Conservation (phyloP, 805 yeast genomes). For the Candida berthetii region DNA sequence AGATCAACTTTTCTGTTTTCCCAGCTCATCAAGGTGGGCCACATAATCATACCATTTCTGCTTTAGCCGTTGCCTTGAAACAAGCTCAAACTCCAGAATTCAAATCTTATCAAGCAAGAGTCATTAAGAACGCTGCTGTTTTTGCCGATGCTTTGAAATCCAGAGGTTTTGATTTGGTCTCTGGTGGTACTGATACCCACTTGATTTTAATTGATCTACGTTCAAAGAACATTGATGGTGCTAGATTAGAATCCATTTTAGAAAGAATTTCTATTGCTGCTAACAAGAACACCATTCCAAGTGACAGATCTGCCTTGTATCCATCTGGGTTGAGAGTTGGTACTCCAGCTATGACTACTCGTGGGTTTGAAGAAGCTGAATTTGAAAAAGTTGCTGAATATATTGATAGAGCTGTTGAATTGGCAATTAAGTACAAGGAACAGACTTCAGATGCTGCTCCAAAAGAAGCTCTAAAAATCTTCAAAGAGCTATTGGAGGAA, state of each 20-base stretch:
- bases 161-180: constrained; percentile 71
- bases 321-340: constrained; percentile 98
- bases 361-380: constrained; percentile 80
- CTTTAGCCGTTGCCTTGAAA: constrained; percentile 90
- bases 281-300: constrained; percentile 94
- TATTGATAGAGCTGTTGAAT: constrained; percentile 72
- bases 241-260: constrained; percentile 85
- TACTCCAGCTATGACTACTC: constrained; percentile 97
- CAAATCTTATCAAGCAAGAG: constrained; percentile 77
- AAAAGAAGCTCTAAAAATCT: constrained; percentile 56
- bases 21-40: constrained; percentile 99
- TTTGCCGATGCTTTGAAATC: constrained; percentile 63
- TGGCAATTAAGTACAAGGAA: constrained; percentile 56
- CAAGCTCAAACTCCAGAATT: constrained; percentile 89
- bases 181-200: constrained; percentile 94
- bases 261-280: constrained; percentile 91
- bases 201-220: constrained; percentile 81
- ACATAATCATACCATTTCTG: constrained; percentile 96
- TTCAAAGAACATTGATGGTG: constrained; percentile 81
- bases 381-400: constrained; percentile 75
- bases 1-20: constrained; percentile 94
- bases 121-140: constrained; percentile 72
- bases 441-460: constrained; percentile 52
- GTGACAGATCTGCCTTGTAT: constrained; percentile 90
- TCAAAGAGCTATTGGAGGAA: constrained; percentile 66